A percentile compares a stretch with the other conserved stretches of the same genome.
phyloP scores from a whole-genome alignment of 2,329 filamentous ascomycete species.

The Phyllosticta capitalensis region DNA sequence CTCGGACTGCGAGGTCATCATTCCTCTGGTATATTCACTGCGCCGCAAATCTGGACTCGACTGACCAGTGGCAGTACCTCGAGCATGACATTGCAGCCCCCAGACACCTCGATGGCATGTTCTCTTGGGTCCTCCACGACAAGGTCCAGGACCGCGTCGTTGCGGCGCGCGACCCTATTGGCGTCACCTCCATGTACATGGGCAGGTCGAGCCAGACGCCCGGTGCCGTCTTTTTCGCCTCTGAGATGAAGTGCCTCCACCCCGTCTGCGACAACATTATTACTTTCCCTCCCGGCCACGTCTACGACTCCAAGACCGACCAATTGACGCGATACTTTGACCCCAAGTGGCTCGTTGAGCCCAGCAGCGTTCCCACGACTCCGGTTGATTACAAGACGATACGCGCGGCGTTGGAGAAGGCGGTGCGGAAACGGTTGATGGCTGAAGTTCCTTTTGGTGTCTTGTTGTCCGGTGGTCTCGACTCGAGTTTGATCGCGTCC shows the following conservation, averaged over 20 bases:
- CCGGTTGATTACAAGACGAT: constrained; percentile 78
- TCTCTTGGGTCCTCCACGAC: constrained; percentile 97
- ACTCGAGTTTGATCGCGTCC: constrained; percentile 88
- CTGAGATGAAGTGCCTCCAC: constrained; percentile 88
- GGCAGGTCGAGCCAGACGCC: constrained; percentile 76
- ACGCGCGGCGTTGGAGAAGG: constrained; percentile 73
- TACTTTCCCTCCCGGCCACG: constrained; percentile 86
- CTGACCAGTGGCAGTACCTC: constrained; percentile 58
- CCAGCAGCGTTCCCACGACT: constrained; percentile 62
- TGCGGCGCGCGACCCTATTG: constrained; percentile 91
- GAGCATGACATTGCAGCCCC: constrained; percentile 87
- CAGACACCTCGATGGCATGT: constrained; percentile 96
- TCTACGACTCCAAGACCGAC: constrained; percentile 91
- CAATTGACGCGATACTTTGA: constrained; percentile 80
- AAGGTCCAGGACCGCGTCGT: constrained; percentile 87
- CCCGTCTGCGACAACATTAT: constrained; percentile 93
- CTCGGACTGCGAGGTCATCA: constrained; percentile 98
- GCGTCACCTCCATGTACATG: constrained; percentile 95
- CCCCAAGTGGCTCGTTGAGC: constrained; percentile 81
- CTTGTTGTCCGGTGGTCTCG: constrained; percentile 84
- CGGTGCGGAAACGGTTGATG: constrained; percentile 95
- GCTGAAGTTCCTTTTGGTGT: constrained; percentile 98
- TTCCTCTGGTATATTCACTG: constrained; percentile 65
- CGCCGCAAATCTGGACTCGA: not conserved
- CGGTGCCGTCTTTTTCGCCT: constrained; percentile 86